Conservation (phyloP, 345 rosid species). For the Erucastrum elatum region DNA sequence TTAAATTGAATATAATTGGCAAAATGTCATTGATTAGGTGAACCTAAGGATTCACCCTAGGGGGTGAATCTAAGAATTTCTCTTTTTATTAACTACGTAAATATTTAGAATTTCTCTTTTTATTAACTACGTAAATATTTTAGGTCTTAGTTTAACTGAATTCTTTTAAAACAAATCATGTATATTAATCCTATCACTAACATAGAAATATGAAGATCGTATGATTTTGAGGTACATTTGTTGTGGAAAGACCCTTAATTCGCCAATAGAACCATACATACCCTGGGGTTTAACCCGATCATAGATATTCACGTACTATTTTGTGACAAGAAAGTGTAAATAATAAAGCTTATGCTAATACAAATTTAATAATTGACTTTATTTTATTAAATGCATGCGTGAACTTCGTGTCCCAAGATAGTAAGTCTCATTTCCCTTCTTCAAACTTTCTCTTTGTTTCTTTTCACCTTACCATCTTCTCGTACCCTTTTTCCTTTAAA, state of each 20-base stretch:
- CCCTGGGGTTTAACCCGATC: neutral
- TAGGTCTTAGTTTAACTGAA: neutral
- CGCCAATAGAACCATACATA: neutral
- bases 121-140: neutral
- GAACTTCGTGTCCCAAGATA: conserved; percentile 55
- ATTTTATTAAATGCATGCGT: conserved; percentile 23
- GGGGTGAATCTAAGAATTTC: too few relatives aligned
- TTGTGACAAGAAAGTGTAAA: conserved; percentile 10
- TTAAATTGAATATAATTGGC: too few relatives aligned
- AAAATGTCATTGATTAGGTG: too few relatives aligned
- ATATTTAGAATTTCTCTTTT: too few relatives aligned
- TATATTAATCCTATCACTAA: neutral
- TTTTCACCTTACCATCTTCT: conserved; percentile 32
- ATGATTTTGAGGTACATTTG: neutral
- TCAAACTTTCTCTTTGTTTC: conserved; percentile 33
- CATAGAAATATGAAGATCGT: neutral
- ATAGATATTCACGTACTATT: conserved; percentile 9
- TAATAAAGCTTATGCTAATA: neutral
- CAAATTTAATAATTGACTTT: conserved; percentile 24
- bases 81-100: neutral
- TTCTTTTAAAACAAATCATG: neutral
- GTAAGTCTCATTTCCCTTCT: conserved; percentile 34
- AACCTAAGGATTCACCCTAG: too few relatives aligned
- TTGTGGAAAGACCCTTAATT: neutral
- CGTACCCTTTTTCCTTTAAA: conserved; percentile 38